phyloP scores from a whole-genome alignment of 768 basidiomycete species.

The Tricholoma furcatifolium region DNA sequence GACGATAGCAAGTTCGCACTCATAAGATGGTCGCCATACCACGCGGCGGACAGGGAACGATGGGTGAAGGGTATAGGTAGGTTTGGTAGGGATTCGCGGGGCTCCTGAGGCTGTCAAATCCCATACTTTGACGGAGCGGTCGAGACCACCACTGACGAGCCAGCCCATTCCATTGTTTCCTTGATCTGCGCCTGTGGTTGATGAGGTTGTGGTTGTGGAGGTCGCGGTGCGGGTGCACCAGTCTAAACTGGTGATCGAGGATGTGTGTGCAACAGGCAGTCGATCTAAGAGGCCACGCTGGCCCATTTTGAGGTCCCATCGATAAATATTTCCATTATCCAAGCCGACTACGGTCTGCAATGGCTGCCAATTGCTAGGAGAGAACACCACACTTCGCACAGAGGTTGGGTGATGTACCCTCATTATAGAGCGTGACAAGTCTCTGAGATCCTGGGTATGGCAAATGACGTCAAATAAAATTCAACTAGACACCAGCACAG shows the following conservation, averaged over 20 bases:
- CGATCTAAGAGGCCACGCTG: conserved; percentile 73
- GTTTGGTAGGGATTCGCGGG: conserved; percentile 57
- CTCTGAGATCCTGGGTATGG: conserved; percentile 61
- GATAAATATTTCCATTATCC: conserved; percentile 69
- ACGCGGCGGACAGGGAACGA: conserved; percentile 74
- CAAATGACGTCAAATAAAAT: background rate
- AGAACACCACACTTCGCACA: conserved; percentile 70
- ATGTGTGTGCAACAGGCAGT: conserved; percentile 70
- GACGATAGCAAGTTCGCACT: conserved; percentile 73
- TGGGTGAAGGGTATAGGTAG: conserved; percentile 71
- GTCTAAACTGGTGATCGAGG: conserved; percentile 70
- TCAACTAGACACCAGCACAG: background rate
- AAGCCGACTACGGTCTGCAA: conserved; percentile 68
- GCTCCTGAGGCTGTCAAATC: conserved; percentile 51
- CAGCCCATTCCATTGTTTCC: conserved; percentile 52
- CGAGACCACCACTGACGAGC: conserved; percentile 79
- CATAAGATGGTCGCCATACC: conserved; percentile 73
- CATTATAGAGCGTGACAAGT: conserved; percentile 66
- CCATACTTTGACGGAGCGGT: conserved; percentile 85
- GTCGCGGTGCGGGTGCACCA: conserved; percentile 49
- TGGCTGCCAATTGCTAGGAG: conserved; percentile 62
- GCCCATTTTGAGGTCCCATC: conserved; percentile 81
- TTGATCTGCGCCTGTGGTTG: conserved; percentile 17
- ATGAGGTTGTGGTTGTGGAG: conserved; percentile 11
- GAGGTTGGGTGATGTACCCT: conserved; percentile 69